phyloP scores from a whole-genome alignment of 441 rosid species.

The Corymbia calophylla region DNA sequence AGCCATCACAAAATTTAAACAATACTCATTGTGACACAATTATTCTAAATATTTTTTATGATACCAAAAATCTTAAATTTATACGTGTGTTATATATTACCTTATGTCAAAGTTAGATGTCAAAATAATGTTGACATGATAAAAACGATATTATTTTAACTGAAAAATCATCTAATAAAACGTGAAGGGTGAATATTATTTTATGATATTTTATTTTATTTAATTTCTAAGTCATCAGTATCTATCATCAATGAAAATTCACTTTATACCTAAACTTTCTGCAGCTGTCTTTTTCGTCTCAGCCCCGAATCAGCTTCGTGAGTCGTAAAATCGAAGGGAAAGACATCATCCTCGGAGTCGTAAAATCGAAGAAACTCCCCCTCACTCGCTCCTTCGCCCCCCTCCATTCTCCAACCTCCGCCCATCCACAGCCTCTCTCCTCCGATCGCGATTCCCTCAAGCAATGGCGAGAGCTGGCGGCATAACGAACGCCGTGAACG shows the following conservation, averaged over 20 bases:
- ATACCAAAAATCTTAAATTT: too few relatives aligned
- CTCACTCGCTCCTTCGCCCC: neutral
- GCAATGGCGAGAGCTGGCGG: constrained; percentile 96
- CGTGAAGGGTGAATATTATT: too few relatives aligned
- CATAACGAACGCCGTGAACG: constrained; percentile 89
- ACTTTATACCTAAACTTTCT: neutral
- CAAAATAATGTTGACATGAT: neutral
- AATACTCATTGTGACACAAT: neutral
- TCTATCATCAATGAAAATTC: neutral
- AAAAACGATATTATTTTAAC: neutral
- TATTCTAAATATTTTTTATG: too few relatives aligned
- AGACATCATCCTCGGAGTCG: neutral
- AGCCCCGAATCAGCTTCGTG: neutral
- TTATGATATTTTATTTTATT: neutral
- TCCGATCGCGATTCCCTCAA: neutral
- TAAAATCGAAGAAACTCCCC: neutral
- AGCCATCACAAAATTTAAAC: neutral
- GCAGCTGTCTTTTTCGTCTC: neutral
- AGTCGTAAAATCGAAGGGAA: neutral
- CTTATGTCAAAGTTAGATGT: fast-evolving
- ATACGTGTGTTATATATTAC: too few relatives aligned
- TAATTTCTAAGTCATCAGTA: neutral
- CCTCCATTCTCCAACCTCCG: neutral
- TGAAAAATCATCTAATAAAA: too few relatives aligned
- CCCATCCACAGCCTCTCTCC: neutral